Evolutionary conservation across 805 yeast species (phyloP), one percentile per base, ranked within the genome.

Genomic region (Yamadazyma tumulicola): DNA sequence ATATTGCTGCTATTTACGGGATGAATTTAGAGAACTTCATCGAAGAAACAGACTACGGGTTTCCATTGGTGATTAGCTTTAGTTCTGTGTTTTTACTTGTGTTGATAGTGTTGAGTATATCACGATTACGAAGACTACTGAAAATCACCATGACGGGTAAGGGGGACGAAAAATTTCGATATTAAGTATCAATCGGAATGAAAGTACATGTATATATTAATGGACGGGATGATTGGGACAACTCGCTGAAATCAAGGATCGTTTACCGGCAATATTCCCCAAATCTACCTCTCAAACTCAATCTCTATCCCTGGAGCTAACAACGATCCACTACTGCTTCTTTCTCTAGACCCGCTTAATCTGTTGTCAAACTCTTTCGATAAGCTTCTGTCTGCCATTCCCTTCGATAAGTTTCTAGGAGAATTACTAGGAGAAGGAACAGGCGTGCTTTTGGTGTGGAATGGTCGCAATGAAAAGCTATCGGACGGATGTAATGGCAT

Each of bases 1-100:
- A 85, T 45, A 55, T 86, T 11, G 93, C 95, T 2, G 83, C 96
- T 0, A 64, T 87, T 8, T 93, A 89, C 57, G 99, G 99, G 22
- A 93, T 93, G 98, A 93, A 93, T 59, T 65, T 85, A 48, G 81
- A 81, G 43, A 85, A 85, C 48, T 84, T 79, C 49, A 76, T 84
- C 4, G 94, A 85, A 54, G 95, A 88, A 37, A 64, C 79, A 1
- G 72, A 74, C 36, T 70, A 72, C 43, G 96, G 96, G 20, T 85
- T 87, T 52, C 66, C 62, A 40, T 27, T 49, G 5, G 55, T 64
- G 5, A 54, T 77, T 1, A 55, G 69, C 1, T 41, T 67, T 1
- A 64, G 81, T 0, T 62, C 78, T 2, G 51, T 75, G 7, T 32
- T 60, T 3, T 46, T 75, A 22, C 37, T 69, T 1, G 45, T 64